Conservation (phyloP, 371 early-diverging fungal genomes). For the Mucor indicus region DNA sequence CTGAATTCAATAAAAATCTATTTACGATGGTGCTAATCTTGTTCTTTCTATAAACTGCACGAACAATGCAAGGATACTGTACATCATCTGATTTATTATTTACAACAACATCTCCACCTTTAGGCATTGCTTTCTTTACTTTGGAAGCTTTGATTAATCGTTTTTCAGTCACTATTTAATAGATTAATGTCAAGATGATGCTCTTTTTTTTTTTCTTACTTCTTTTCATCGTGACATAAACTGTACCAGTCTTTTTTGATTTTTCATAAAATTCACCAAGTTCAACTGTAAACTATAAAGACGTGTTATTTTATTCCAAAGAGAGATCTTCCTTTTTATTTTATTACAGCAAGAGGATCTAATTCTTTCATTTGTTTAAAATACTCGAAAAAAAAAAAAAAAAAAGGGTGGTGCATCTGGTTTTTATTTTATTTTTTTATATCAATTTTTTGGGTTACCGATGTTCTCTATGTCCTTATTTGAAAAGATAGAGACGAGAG, state of each 20-base stretch:
- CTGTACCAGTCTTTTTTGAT: slow-evolving; percentile 37
- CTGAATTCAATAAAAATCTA: not conserved
- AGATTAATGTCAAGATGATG: not conserved
- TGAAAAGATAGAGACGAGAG: slow-evolving; percentile 1
- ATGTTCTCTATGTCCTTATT: slow-evolving; percentile 11
- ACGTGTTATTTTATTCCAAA: too few relatives aligned
- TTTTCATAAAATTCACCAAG: slow-evolving; percentile 44
- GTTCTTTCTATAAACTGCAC: slow-evolving; percentile 35
- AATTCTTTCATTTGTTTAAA: slow-evolving; percentile 34
- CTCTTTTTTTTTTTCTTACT: slow-evolving; percentile 20
- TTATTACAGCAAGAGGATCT: slow-evolving; percentile 37
- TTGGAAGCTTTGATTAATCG: slow-evolving; percentile 21
- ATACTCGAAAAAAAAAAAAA: not conserved
- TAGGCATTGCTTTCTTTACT: slow-evolving; percentile 35
- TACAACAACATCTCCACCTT: slow-evolving; percentile 27
- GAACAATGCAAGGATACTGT: slow-evolving; percentile 36
- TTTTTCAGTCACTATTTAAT: slow-evolving; percentile 30
- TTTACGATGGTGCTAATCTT: slow-evolving; percentile 47
- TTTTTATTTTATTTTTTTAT: not conserved
- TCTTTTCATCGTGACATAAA: slow-evolving; percentile 49
- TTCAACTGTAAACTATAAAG: slow-evolving; percentile 41
- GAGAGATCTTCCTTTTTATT: too few relatives aligned
- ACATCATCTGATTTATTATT: slow-evolving; percentile 16
- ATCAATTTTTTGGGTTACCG: not conserved
- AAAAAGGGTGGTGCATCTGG: too few relatives aligned